Percentiles rank a stretch among this genome's conserved stretches.
phyloP scores from a whole-genome alignment of 805 yeast genomes.

The Jamesozyma spencerorum region DNA sequence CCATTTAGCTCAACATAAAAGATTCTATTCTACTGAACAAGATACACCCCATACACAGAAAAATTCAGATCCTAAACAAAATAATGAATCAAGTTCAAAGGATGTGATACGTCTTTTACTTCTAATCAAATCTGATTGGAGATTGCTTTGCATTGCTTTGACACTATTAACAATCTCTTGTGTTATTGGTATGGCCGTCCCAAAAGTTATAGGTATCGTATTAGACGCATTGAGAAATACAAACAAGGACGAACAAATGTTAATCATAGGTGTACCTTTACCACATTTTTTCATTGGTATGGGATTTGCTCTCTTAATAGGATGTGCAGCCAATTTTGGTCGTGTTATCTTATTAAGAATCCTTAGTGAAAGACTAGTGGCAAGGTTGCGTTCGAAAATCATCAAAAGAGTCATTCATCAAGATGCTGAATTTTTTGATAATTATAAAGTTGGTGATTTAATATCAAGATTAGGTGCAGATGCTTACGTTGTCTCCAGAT shows the following conservation, averaged over 20 bases:
- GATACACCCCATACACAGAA: too few species aligned
- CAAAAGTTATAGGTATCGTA: slow-evolving; percentile 47
- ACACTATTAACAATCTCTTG: slow-evolving; percentile 40
- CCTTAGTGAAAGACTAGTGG: slow-evolving; percentile 81
- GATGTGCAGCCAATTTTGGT: slow-evolving; percentile 65
- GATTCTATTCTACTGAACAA: too few species aligned
- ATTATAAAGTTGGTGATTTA: slow-evolving; percentile 89
- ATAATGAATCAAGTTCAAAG: slow-evolving; percentile 3
- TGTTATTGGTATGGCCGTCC: slow-evolving; percentile 42
- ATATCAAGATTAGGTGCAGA: slow-evolving; percentile 85
- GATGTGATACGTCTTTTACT: slow-evolving; percentile 30
- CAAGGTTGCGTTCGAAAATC: slow-evolving; percentile 68
- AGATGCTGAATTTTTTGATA: slow-evolving; percentile 88
- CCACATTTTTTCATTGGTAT: slow-evolving; percentile 55
- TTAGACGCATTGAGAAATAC: slow-evolving; percentile 35
- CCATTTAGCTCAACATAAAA: too few species aligned
- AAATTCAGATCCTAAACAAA: too few species aligned
- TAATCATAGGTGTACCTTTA: slow-evolving; percentile 5
- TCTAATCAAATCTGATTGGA: slow-evolving; percentile 39
- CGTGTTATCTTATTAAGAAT: slow-evolving; percentile 44
- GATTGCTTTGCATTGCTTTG: slow-evolving; percentile 36
- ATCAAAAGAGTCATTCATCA: slow-evolving; percentile 73
- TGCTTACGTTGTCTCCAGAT: slow-evolving; percentile 78
- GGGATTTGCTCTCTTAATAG: slow-evolving; percentile 50
- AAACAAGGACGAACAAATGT: slow-evolving; percentile 2